phyloP scores from a whole-genome alignment of 176 grass and related monocot species.

The Leersia perrieri region DNA sequence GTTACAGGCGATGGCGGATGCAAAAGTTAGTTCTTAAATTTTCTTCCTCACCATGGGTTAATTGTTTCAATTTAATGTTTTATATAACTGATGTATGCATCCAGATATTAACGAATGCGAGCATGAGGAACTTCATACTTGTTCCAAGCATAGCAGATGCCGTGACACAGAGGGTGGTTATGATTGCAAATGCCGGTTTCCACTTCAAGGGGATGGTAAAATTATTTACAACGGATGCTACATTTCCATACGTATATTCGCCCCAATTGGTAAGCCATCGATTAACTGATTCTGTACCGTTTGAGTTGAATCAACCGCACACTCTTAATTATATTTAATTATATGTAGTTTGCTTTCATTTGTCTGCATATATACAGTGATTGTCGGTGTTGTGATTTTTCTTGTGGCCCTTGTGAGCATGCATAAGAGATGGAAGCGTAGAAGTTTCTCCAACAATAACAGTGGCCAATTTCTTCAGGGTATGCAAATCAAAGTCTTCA shows the following conservation, averaged over 20 bases:
- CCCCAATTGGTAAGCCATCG: background rate
- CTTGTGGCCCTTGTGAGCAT: background rate
- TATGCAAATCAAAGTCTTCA: background rate
- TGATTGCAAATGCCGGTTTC: background rate
- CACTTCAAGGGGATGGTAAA: background rate
- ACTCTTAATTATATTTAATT: too few relatives aligned
- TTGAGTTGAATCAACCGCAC: too few relatives aligned
- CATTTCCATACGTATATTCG: fast-evolving
- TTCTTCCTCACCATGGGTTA: too few relatives aligned
- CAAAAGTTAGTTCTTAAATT: background rate
- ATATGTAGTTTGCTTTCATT: too few relatives aligned
- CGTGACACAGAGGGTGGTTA: background rate
- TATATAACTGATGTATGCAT: too few relatives aligned
- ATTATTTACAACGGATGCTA: background rate
- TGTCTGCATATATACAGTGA: background rate
- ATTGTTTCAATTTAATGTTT: too few relatives aligned
- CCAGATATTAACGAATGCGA: background rate
- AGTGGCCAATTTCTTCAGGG: background rate
- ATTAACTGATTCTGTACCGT: too few relatives aligned
- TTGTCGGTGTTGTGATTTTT: background rate
- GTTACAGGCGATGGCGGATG: constrained; percentile 1
- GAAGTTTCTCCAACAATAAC: background rate
- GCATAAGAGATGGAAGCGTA: background rate
- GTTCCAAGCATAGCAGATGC: background rate
- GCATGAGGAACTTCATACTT: background rate